Evolutionary conservation across 192 early-diverging fungal genomes (phyloP).

Genomic region (Obelidium mucronatum): DNA sequence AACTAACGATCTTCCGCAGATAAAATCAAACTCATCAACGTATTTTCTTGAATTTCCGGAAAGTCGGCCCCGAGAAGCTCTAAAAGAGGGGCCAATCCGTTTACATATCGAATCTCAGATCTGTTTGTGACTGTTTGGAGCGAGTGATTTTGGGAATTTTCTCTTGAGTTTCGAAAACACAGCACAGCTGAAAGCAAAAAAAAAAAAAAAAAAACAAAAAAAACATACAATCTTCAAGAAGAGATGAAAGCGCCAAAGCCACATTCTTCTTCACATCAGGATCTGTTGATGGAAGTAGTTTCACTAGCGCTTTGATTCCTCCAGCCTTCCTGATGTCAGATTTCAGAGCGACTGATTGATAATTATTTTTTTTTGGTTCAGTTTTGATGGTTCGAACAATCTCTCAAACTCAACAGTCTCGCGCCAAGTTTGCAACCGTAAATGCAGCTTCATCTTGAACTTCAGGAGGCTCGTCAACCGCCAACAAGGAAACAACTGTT

Average conservation of each 20-base stretch:
- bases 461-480: conserved; percentile 52
- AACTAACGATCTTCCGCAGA: conserved; percentile 57
- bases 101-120: conserved; percentile 55
- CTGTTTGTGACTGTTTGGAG: conserved; percentile 48
- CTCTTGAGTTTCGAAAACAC: neutral
- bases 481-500: conserved; percentile 46
- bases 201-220: neutral
- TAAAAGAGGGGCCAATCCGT: conserved; percentile 53
- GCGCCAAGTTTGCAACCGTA: conserved; percentile 55
- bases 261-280: conserved; percentile 65
- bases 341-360: conserved; percentile 54
- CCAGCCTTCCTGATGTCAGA: conserved; percentile 58
- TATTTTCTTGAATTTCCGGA: conserved; percentile 59
- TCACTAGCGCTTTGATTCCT: conserved; percentile 60
- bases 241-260: conserved; percentile 49
- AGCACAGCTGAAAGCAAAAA: too few species aligned
- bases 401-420: conserved; percentile 54
- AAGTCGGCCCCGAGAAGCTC: conserved; percentile 57
- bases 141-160: neutral
- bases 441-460: conserved; percentile 66
- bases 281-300: conserved; percentile 56
- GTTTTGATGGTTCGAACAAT: too few species aligned
- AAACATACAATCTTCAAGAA: conserved; percentile 61
- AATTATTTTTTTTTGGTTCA: neutral
- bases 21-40: conserved; percentile 49